Conservation (phyloP, 495 filamentous ascomycete genomes). For the Tuber melanosporum region DNA sequence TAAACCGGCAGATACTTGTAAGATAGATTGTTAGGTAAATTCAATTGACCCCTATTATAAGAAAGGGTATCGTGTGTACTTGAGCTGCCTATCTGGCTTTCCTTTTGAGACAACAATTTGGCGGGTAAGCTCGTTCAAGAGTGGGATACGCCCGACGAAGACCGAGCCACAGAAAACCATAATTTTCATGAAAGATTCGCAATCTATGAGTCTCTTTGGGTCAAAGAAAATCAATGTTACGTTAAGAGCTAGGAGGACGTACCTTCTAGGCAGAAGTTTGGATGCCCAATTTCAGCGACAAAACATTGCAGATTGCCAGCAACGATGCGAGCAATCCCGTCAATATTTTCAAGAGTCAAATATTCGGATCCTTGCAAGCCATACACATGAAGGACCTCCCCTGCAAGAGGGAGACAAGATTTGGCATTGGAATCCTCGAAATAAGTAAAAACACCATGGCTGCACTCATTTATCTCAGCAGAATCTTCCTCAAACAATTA, state of each 20-base stretch:
- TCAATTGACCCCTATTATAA: not conserved
- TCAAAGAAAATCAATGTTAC: not conserved
- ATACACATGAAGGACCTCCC: slow-evolving; percentile 29
- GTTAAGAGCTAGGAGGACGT: not conserved
- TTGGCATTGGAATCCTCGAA: slow-evolving; percentile 6
- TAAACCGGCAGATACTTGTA: slow-evolving; percentile 27
- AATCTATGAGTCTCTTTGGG: not conserved
- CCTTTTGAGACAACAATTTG: slow-evolving; percentile 21
- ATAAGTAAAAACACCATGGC: slow-evolving; percentile 18
- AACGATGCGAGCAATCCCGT: slow-evolving; percentile 20
- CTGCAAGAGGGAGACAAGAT: slow-evolving; percentile 15
- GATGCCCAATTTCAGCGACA: slow-evolving; percentile 22
- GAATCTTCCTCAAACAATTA: not conserved
- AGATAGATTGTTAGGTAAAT: slow-evolving; percentile 1
- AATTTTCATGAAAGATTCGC: slow-evolving; percentile 13
- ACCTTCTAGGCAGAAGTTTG: slow-evolving; percentile 22
- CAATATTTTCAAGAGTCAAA: slow-evolving; percentile 24
- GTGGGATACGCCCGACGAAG: slow-evolving; percentile 18
- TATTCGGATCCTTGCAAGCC: slow-evolving; percentile 19
- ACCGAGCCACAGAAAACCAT: slow-evolving; percentile 26
- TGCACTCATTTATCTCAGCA: not conserved
- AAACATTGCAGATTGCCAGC: slow-evolving; percentile 27
- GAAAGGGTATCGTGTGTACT: slow-evolving; percentile 14
- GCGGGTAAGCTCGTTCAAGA: slow-evolving; percentile 21
- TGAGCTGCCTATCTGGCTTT: slow-evolving; percentile 26